A percentile compares a stretch with the other conserved stretches of the same genome.
Evolutionary conservation across 768 basidiomycete species (phyloP).

Genomic region (Porpolomopsis calyptriformis): DNA sequence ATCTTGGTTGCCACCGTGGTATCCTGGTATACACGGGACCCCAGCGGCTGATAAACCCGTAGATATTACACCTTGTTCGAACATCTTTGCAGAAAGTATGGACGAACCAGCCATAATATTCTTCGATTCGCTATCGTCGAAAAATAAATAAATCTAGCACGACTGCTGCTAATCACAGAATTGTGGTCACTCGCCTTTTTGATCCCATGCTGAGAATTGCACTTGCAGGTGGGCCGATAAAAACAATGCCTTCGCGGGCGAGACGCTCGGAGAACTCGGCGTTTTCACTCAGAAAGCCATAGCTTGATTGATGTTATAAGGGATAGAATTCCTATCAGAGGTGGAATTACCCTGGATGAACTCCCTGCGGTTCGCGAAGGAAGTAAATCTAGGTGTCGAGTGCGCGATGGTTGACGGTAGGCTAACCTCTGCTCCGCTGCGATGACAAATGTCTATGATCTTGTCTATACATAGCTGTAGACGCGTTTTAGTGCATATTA

Average conservation of each 20-base stretch:
- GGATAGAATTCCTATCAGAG: slow-evolving; percentile 4
- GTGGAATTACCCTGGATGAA: slow-evolving; percentile 74
- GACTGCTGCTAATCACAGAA: background rate
- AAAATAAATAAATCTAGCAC: background rate
- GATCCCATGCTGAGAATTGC: slow-evolving; percentile 94
- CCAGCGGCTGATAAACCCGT: slow-evolving; percentile 52
- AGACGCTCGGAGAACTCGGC: slow-evolving; percentile 68
- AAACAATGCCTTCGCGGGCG: slow-evolving; percentile 70
- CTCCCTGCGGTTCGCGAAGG: slow-evolving; percentile 42
- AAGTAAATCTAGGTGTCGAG: slow-evolving; percentile 3
- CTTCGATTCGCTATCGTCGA: slow-evolving; percentile 69
- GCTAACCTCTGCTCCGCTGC: slow-evolving; percentile 74
- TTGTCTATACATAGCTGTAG: slow-evolving; percentile 73
- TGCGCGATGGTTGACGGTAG: background rate
- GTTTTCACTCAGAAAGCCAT: slow-evolving; percentile 90
- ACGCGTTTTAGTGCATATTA: background rate
- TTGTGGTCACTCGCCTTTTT: slow-evolving; percentile 72
- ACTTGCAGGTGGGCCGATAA: slow-evolving; percentile 81
- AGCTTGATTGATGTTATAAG: slow-evolving; percentile 29
- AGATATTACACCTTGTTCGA: slow-evolving; percentile 6
- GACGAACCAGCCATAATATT: slow-evolving; percentile 77
- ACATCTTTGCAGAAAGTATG: background rate
- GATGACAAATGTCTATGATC: slow-evolving; percentile 74
- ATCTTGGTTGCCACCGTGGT: slow-evolving; percentile 79
- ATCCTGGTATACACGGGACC: slow-evolving; percentile 91